Base-by-base conservation (phyloP, 345 rosid genomes). In the Citrus reticulata region DNA sequence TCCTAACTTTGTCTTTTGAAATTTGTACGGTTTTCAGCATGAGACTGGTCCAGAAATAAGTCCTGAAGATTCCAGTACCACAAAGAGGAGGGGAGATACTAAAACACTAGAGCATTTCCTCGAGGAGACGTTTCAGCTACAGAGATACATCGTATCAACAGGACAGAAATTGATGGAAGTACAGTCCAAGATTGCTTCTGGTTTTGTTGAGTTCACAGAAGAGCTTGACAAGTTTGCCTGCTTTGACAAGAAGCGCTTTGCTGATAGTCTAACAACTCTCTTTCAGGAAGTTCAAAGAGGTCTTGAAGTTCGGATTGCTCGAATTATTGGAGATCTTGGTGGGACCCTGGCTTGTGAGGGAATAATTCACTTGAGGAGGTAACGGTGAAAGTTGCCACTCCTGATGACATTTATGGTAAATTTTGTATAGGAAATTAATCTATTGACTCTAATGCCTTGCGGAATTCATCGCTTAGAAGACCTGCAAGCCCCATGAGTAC, bases 301-400 rank as follows among this genome's bases (percentile, higher is more conserved):
- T 55, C 89, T 94, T 22, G 99, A 93, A 83, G 94, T 96, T 77
- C 90, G 95, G 65, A 96, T 94, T 84, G 87, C 98, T 57, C 84
- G 95, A 81, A 89, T 87, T 59, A 94, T 94, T 1, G 99, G 98
- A 65, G 98, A 96, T 72, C 89, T 96, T 69, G 97, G 86, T 79
- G 97, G 97, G 4, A 91, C 98, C 30, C 70, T 96, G 64, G 98
- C 99, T 79, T 88, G 97, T 46, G 93, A 96, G 20, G 99, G 97
- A 51, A 96, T 96, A 86, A 87, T 79, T 76, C 86, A 87, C 39
- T 80, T 87, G 78, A 86, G 91, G 76, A 83, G 85, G 83, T 87
- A 82, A 27, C 20, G n/a, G 68, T 64, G 55, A 37, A 58, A 63
- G 35, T 5, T 10, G 24, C 25, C 7, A 11, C 67, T 75, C 16